Conservation (phyloP, 805 yeast genomes). For the Cyberlindnera lachancei region DNA sequence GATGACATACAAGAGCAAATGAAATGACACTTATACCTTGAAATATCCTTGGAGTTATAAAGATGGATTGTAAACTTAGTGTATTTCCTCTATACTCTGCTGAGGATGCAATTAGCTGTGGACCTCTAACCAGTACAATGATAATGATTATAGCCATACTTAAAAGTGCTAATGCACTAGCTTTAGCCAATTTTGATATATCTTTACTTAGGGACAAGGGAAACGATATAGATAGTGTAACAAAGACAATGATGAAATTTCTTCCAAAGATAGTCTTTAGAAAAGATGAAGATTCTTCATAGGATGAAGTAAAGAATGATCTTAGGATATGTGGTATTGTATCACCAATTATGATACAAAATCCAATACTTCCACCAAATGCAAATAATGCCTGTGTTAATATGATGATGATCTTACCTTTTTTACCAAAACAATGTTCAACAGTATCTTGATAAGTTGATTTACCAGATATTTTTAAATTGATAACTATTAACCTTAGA, state of each 20-base stretch:
- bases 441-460: constrained; percentile 83
- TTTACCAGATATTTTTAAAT: constrained; percentile 70
- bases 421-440: constrained; percentile 64
- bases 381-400: constrained; percentile 84
- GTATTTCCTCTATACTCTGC: constrained; percentile 40
- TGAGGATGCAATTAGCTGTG: constrained; percentile 47
- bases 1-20: constrained; percentile 94
- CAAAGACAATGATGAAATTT: constrained; percentile 60
- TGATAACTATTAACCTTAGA: constrained; percentile 65
- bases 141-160: constrained; percentile 77
- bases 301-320: constrained; percentile 46
- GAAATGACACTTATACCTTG: constrained; percentile 93
- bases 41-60: constrained; percentile 59
- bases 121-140: constrained; percentile 70
- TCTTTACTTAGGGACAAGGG: constrained; percentile 78
- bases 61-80: constrained; percentile 35
- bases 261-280: constrained; percentile 54
- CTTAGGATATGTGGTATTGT: constrained; percentile 85
- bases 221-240: constrained; percentile 66
- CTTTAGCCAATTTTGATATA: constrained; percentile 79
- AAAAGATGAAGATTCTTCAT: constrained; percentile 25
- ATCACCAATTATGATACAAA: constrained; percentile 91
- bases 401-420: constrained; percentile 62
- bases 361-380: constrained; percentile 90
- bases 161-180: constrained; percentile 76